Conservation (phyloP, 352 stramenopile species). For the Blastocystis sp. region DNA sequence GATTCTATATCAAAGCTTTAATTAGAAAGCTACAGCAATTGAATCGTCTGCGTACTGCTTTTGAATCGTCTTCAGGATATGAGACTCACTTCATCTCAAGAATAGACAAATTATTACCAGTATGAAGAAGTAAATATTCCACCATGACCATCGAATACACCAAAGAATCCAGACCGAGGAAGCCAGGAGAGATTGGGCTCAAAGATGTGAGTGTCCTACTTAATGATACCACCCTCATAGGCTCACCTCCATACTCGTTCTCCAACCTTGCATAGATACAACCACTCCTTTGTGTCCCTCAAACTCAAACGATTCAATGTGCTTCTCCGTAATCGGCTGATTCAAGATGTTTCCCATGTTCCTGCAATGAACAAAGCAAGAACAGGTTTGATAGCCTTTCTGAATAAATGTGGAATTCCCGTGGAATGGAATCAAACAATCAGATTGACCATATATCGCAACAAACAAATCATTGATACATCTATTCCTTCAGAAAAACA, state of each 20-base stretch:
- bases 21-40: not conserved
- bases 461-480: not conserved
- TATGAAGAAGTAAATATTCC: conserved; percentile 63
- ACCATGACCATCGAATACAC: conserved; percentile 72
- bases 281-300: conserved; percentile 64
- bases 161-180: conserved; percentile 68
- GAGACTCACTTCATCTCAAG: not conserved
- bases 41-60: not conserved
- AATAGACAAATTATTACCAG: conserved; percentile 7
- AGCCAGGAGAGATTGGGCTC: not conserved
- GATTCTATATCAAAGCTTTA: not conserved
- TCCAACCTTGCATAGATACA: conserved; percentile 72
- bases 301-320: conserved; percentile 14
- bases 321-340: conserved; percentile 69
- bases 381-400: not conserved
- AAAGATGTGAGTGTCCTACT: conserved; percentile 61
- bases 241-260: conserved; percentile 69
- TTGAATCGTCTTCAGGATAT: conserved; percentile 6
- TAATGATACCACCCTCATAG: not conserved
- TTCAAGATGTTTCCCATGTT: conserved; percentile 70
- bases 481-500: conserved; percentile 55
- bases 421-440: no score
- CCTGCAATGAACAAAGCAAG: not conserved
- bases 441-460: no score
- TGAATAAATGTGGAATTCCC: no score